Conservation (phyloP, 108 stramenopile genomes). For the Discostella stelligeroides region DNA sequence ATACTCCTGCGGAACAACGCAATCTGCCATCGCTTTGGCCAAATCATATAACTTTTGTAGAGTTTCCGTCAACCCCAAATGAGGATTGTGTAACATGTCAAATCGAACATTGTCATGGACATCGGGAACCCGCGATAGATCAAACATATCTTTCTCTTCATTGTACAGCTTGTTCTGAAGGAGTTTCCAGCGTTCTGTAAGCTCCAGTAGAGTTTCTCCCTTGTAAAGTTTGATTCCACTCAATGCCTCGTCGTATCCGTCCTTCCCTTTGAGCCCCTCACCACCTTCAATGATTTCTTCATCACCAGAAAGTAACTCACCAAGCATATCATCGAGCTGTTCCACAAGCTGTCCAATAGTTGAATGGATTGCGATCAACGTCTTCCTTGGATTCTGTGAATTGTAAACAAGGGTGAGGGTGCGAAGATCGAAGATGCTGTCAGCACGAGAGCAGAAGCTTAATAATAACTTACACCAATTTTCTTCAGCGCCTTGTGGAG, state of each 20-base stretch:
- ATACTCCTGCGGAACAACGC: conserved; percentile 97
- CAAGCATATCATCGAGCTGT: conserved; percentile 88
- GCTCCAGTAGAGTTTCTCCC: conserved; percentile 91
- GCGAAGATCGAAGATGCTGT: neutral
- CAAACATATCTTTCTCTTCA: conserved; percentile 81
- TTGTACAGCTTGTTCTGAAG: conserved; percentile 90
- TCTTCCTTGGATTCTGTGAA: conserved; percentile 81
- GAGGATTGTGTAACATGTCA: conserved; percentile 92
- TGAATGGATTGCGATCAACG: conserved; percentile 74
- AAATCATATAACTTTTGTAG: conserved; percentile 87
- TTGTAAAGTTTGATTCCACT: conserved; percentile 91
- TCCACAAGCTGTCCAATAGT: conserved; percentile 85
- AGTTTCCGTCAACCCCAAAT: conserved; percentile 77
- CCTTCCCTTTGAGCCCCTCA: conserved; percentile 76
- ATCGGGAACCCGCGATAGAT: conserved; percentile 93
- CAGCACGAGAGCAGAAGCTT: neutral
- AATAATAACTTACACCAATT: conserved; percentile 40
- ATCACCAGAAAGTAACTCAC: conserved; percentile 68
- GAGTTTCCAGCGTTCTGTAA: conserved; percentile 94
- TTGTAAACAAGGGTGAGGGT: neutral
- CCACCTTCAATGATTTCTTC: conserved; percentile 81
- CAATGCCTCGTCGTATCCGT: conserved; percentile 77
- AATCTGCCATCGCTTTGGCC: conserved; percentile 92
- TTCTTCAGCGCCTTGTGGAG: conserved; percentile 79
- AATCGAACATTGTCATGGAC: conserved; percentile 71